phyloP scores from a whole-genome alignment of 23 red algal species.

The Gracilaria domingensis region DNA sequence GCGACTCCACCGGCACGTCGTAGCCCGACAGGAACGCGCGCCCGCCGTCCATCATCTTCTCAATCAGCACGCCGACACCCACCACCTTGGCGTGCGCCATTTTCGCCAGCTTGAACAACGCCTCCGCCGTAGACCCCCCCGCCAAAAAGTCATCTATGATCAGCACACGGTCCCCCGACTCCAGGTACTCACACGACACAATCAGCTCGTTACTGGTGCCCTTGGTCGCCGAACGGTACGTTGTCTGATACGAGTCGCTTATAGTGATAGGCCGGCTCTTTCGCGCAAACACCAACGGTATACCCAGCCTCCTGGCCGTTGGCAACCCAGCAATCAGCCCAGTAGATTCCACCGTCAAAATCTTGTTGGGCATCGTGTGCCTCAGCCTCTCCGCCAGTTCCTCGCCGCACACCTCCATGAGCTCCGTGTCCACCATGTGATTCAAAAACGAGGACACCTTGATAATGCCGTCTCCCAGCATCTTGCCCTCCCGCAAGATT shows the following conservation, averaged over 20 bases:
- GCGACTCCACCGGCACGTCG: conserved; percentile 85
- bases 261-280: conserved; percentile 88
- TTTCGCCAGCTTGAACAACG: conserved; percentile 86
- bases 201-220: conserved; percentile 85
- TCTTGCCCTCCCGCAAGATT: conserved; percentile 81
- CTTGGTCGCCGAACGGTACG: conserved; percentile 90
- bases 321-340: conserved; percentile 81
- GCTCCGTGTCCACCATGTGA: conserved; percentile 88
- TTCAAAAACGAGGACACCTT: conserved; percentile 95
- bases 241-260: conserved; percentile 87
- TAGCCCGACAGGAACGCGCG: conserved; percentile 89
- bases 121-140: conserved; percentile 87
- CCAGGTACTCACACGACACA: conserved; percentile 85
- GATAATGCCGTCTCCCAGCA: conserved; percentile 81
- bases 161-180: conserved; percentile 76
- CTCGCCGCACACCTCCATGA: conserved; percentile 87
- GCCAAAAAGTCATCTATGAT: conserved; percentile 97
- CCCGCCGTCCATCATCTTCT: conserved; percentile 85
- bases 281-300: conserved; percentile 89
- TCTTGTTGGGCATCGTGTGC: conserved; percentile 85
- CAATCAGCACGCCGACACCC: conserved; percentile 90
- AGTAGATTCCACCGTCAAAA: conserved; percentile 91
- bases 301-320: conserved; percentile 54
- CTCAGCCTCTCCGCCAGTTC: conserved; percentile 81
- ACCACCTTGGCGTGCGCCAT: conserved; percentile 88